A percentile compares a stretch with the other conserved stretches of the same genome.
Evolutionary conservation across 371 early-diverging fungal species (phyloP).

Genomic region (Apophysomyces ossiformis): DNA sequence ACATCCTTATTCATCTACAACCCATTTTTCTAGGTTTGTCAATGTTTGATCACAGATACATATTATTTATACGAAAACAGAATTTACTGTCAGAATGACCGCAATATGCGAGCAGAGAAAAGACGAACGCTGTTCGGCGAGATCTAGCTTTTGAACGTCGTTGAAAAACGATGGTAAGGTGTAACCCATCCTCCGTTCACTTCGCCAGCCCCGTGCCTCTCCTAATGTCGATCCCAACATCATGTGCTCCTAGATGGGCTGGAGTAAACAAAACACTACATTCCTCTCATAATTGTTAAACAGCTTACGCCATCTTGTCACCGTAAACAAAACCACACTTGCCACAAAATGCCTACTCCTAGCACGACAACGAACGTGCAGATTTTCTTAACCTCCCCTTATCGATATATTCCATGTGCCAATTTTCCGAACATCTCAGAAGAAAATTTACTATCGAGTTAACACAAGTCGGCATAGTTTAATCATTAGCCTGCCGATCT

Average conservation of each 20-base stretch:
- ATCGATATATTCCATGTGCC: too few species aligned
- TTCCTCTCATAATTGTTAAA: too few species aligned
- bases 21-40: slow-evolving; percentile 46
- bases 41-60: slow-evolving; percentile 60
- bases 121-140: slow-evolving; percentile 53
- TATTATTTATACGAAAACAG: slow-evolving; percentile 71
- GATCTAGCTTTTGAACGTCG: neutral
- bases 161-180: neutral
- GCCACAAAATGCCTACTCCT: too few species aligned
- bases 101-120: slow-evolving; percentile 61
- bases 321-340: too few species aligned
- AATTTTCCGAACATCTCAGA: too few species aligned
- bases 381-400: too few species aligned
- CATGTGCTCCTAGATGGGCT: neutral
- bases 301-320: too few species aligned
- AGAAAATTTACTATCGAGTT: too few species aligned
- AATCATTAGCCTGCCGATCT: too few species aligned
- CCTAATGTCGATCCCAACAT: neutral
- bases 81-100: slow-evolving; percentile 65
- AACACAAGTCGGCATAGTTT: too few species aligned
- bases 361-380: too few species aligned
- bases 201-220: neutral
- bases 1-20: neutral
- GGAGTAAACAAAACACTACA: too few species aligned
- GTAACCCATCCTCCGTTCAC: neutral